Base-by-base conservation (phyloP, 2,329 filamentous ascomycete genomes). In the Aspergillus latus region DNA sequence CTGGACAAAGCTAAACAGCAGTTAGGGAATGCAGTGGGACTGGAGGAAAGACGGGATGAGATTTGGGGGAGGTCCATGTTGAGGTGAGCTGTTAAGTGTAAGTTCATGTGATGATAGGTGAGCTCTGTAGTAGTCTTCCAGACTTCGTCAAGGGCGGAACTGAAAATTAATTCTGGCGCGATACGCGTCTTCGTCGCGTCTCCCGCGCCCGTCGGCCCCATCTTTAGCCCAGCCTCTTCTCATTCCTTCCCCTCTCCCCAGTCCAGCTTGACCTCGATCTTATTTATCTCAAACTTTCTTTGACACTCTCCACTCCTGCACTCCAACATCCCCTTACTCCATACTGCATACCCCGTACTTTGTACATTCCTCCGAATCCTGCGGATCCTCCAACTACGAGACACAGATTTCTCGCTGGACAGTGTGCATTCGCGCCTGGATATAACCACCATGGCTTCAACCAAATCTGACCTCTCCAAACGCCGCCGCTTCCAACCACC, bases 401-500 rank as follows among this genome's bases (percentile, higher is more conserved):
- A 37, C 11, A 37, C 11, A 45, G 11, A 8, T 29, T 13, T 48
- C 21, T 26, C 40, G 15, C 37, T 45, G 50, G 30, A 51, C 5
- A 37, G 16, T 16, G 44, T n/a, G 8, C 15, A 45, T 21, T 26
- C 28, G 29, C 46, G 21, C 21, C 21, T 21, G 21, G 21, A 28
- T 9, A 34, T 16, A 28, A 26, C 26, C 7, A 32, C n/a, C 48
- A 50, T 50, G 48, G n/a, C 48, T 29, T 30, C 30, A 26, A 30
- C 47, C 36, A 46, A 48, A 34, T 43, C 28, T 29, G 54, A 64
- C 39, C 62, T 67, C 4, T 56, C 67, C 32, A 78, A 78, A 62
- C 73, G 74, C 54, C 71, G 76, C 52, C 75, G 75, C 59, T 78
- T 77, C 65, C 74, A 76, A 66, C 66, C 72, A n/a, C 71, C 76